Conservation (phyloP, 495 filamentous ascomycete species). For the Tuber brumale region DNA sequence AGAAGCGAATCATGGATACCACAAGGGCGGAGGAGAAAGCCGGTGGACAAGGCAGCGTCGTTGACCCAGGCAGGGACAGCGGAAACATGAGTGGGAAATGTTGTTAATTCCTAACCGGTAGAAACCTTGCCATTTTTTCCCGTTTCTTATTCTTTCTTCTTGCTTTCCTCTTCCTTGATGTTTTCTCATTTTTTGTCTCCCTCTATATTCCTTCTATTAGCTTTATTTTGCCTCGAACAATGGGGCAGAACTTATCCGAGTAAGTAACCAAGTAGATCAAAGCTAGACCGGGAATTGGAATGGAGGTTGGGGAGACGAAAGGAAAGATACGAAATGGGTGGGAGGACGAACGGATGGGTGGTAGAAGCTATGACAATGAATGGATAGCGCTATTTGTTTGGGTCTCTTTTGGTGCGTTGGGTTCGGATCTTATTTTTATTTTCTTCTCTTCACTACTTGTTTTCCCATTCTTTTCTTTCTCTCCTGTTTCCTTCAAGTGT, state of each 20-base stretch:
- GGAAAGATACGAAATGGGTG: not conserved
- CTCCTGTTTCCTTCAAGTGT: not conserved
- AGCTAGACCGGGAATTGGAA: not conserved
- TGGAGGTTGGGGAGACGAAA: not conserved
- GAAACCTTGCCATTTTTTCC: not conserved
- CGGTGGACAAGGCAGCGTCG: slow-evolving; percentile 62
- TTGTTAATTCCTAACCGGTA: slow-evolving; percentile 54
- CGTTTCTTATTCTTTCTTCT: not conserved
- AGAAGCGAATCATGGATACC: slow-evolving; percentile 86
- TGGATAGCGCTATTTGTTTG: not conserved
- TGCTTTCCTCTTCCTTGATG: not conserved
- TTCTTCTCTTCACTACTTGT: not conserved
- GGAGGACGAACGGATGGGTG: not conserved
- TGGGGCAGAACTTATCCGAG: not conserved
- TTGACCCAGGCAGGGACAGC: slow-evolving; percentile 55
- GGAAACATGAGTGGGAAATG: slow-evolving; percentile 69
- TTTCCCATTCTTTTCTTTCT: not conserved
- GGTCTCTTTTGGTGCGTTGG: slow-evolving; percentile 7
- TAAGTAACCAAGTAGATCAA: not conserved
- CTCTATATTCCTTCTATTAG: not conserved
- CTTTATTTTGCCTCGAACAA: not conserved
- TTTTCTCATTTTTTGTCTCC: not conserved
- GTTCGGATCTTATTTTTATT: slow-evolving; percentile 1
- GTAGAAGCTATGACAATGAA: not conserved
- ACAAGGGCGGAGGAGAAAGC: slow-evolving; percentile 68